Base-by-base conservation (phyloP, 495 filamentous ascomycete species). In the Aspergillus funiculosus region DNA sequence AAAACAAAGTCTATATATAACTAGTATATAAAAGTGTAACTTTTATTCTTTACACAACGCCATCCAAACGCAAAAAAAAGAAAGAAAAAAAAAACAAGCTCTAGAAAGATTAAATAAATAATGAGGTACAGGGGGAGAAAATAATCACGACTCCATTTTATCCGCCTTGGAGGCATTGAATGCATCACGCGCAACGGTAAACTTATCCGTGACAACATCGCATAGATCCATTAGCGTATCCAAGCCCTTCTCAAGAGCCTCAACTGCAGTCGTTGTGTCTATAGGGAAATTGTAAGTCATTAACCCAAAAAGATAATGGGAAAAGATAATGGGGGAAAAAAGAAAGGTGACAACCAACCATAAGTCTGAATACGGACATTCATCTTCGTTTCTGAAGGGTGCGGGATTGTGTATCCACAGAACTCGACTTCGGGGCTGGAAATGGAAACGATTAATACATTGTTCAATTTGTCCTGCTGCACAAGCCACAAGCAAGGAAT, bases 331-430 rank as follows among this genome's bases (percentile, higher is more conserved):
- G 21, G 34, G 41, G 22, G 43, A 50, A 39, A 27, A 43, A 21
- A 29, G 27, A 18, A 27, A 28, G 17, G 46, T 25, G n/a, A 28
- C 17, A 13, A 68, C 80, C 56, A 66, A 95, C 92, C 87, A 53
- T 86, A 95, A 41, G 91, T 98, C 67, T 98, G 92, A 51, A 98
- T 96, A 43, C 92, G 80, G 21, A 98, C 66, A 60, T 96, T 94
- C 92, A 98, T 95, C 67, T 94, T 90, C 9, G 81, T 67, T 59
- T 98, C 92, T 13, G 90, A 94, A 25, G 94, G 92, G 71, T 98
- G 92, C 6, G 92, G 92, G 42, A 98, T 97, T 3, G 92, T 89
- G 61, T 98, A 97, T 31, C 90, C 92, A 69, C 94, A 97, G 68
- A 98, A 92, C 58, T 98, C 92, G 25, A 98, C 92, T 31, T 87